phyloP scores from a whole-genome alignment of 768 basidiomycete genomes.

The Vararia minispora region DNA sequence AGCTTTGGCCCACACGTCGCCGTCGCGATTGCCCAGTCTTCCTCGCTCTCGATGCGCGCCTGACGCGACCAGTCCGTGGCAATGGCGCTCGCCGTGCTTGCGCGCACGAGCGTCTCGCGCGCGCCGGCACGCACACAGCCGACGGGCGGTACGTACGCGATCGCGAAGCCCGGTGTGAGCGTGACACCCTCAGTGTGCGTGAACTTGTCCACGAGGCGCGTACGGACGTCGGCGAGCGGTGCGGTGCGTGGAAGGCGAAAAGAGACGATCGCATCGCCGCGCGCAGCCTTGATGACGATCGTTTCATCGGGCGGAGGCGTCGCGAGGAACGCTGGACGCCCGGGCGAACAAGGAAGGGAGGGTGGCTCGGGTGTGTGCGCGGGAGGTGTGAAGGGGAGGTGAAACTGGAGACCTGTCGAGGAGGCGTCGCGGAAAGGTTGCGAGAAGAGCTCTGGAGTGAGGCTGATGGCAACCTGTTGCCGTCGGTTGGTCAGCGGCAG shows the following conservation, averaged over 20 bases:
- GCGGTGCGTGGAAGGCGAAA: slow-evolving; percentile 41
- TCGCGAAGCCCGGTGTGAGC: slow-evolving; percentile 41
- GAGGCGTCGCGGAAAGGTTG: slow-evolving; percentile 21
- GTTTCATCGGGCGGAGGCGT: slow-evolving; percentile 22
- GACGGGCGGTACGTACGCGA: slow-evolving; percentile 41
- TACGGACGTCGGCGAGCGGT: slow-evolving; percentile 41
- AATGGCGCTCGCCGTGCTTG: slow-evolving; percentile 10
- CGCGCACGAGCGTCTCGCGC: slow-evolving; percentile 4
- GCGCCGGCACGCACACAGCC: slow-evolving; percentile 9
- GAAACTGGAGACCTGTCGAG: slow-evolving; percentile 20
- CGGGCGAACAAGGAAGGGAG: slow-evolving; percentile 4
- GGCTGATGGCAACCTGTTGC: slow-evolving; percentile 9
- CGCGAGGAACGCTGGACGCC: slow-evolving; percentile 10
- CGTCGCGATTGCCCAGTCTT: slow-evolving; percentile 7
- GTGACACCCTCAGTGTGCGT: slow-evolving; percentile 45
- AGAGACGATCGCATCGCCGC: slow-evolving; percentile 50
- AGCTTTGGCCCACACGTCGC: slow-evolving; percentile 9
- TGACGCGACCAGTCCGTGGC: slow-evolving; percentile 3
- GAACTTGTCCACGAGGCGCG: slow-evolving; percentile 55
- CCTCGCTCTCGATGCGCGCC: slow-evolving; percentile 3
- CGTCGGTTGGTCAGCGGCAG: slow-evolving; percentile 16
- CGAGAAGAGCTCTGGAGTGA: slow-evolving; percentile 21
- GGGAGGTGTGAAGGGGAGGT: slow-evolving; percentile 17
- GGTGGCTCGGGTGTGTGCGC: slow-evolving; percentile 9
- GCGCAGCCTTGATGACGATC: slow-evolving; percentile 54